These are phyloP conservation scores for Pilatotrama ljubarskyi DNA, from an alignment of 768 basidiomycete species.

Conservation along the genomic window DNA sequence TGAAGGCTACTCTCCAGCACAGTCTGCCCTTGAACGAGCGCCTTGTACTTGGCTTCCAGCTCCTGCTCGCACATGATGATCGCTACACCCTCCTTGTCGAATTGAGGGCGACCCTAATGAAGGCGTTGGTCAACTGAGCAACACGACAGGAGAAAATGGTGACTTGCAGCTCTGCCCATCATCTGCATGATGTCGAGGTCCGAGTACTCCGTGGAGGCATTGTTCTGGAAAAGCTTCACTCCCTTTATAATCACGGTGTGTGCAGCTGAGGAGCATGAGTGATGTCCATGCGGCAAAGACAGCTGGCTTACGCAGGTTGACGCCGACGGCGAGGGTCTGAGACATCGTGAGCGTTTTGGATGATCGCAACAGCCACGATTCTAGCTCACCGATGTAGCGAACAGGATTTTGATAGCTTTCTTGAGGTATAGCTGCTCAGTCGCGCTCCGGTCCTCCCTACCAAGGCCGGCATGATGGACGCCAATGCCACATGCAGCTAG, in stretches of 20 bases:
- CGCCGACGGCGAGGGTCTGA: slow-evolving; percentile 93
- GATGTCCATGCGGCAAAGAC: not conserved
- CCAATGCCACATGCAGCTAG: slow-evolving; percentile 78
- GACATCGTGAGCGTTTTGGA: not conserved
- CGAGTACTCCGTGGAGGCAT: slow-evolving; percentile 74
- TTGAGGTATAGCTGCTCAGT: slow-evolving; percentile 75
- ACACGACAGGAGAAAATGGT: not conserved
- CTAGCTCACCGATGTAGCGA: slow-evolving; percentile 77
- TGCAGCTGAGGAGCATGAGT: slow-evolving; percentile 58
- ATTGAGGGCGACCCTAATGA: slow-evolving; percentile 82
- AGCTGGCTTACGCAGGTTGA: slow-evolving; percentile 77
- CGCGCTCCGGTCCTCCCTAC: slow-evolving; percentile 64
- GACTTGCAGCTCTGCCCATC: slow-evolving; percentile 86
- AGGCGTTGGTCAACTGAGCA: not conserved
- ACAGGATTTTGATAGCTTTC: slow-evolving; percentile 63
- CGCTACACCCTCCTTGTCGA: slow-evolving; percentile 83
- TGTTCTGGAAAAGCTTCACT: slow-evolving; percentile 76
- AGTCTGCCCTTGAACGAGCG: slow-evolving; percentile 68
- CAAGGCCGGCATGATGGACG: slow-evolving; percentile 89
- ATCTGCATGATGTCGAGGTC: slow-evolving; percentile 95
- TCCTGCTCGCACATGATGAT: slow-evolving; percentile 80
- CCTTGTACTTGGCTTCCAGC: slow-evolving; percentile 69
- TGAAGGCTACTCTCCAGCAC: slow-evolving; percentile 87
- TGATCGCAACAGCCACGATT: no score
- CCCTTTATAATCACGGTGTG: slow-evolving; percentile 94